Base-by-base conservation (phyloP, 225 moss, liverwort and hornwort species). In the Polytrichum commune region DNA sequence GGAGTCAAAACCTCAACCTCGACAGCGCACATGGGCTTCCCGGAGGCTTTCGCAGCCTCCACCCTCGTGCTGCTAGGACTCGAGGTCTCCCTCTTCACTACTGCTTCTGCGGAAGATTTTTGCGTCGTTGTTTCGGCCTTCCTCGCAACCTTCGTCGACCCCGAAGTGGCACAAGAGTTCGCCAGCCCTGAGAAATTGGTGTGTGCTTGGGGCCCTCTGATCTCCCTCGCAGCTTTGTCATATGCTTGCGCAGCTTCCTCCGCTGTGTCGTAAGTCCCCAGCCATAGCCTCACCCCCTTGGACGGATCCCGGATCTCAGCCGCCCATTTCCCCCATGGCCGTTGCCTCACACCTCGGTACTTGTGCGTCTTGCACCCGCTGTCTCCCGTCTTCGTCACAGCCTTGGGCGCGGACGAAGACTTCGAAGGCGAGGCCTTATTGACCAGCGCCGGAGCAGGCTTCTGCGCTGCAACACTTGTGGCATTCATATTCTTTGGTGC, bases 311-410 rank as follows among this genome's bases (percentile, higher is more conserved):
- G 83, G 55, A 87, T 87, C 73, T 87, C 87, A 0, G 87, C 87
- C 0, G 87, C 87, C 87, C 87, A 87, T 35, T 87, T 87, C 2
- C 87, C 87, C 87, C 87, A 83, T 1, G 87, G 87, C 16, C 87
- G 62, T 53, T 87, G 87, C 64, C 87, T 69, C 64, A 87, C 87
- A 16, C 87, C 84, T 8, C 87, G 76, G 18, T 84, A 87, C 53
- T 87, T 87, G 29, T 78, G 83, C 1, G 53, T 29, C 7, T 86
- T 86, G 26, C 62, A 13, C 10, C 63, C 79, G 8, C 18, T 19
- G 1, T 5, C 61, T 1, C 54, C 38, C 1, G 1, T 53, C 2
- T 58, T 58, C 22, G 4, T 22, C n/a, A 20, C 22, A 23, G 2
- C 7, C 29, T 25, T 60, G n/a, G n/a, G 10, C 8, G 23, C 20